Conservation (phyloP, 306 rosid genomes). For the Echinosophora koreensis region DNA sequence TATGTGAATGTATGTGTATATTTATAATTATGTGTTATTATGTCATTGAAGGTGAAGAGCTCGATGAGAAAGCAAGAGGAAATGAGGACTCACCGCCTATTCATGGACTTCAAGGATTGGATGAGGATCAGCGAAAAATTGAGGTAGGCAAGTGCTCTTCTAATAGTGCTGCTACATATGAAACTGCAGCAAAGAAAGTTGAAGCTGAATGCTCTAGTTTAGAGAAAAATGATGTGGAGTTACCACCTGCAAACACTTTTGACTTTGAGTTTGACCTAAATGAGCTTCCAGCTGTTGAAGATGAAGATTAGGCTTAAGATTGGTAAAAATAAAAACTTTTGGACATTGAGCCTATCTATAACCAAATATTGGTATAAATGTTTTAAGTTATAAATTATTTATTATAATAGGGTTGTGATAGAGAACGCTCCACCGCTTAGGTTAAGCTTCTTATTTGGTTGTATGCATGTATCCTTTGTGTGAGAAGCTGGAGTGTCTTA, state of each 20-base stretch:
- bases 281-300: conserved; percentile 1
- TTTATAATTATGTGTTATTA: not conserved
- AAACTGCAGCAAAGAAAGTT: no score
- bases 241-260: not conserved
- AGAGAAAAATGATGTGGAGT: not conserved
- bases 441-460: not conserved
- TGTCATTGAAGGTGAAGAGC: not conserved
- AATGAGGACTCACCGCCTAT: not conserved
- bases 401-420: not conserved
- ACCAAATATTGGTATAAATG: not conserved
- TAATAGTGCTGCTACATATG: no score
- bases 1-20: not conserved
- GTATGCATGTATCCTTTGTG: not conserved
- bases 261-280: conserved; percentile 43
- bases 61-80: not conserved
- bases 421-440: not conserved
- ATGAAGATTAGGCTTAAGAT: not conserved
- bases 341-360: not conserved
- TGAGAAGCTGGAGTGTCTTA: no score
- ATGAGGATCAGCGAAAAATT: no score
- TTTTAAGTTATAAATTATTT: no score
- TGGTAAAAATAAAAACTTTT: not conserved
- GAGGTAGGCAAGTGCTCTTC: no score
- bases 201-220: not conserved
- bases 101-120: not conserved